Percentiles rank a stretch among this genome's conserved stretches.
These are phyloP conservation scores for Trichoderma breve DNA, from an alignment of 2,329 filamentous ascomycete genomes.

Conservation along the genomic window DNA sequence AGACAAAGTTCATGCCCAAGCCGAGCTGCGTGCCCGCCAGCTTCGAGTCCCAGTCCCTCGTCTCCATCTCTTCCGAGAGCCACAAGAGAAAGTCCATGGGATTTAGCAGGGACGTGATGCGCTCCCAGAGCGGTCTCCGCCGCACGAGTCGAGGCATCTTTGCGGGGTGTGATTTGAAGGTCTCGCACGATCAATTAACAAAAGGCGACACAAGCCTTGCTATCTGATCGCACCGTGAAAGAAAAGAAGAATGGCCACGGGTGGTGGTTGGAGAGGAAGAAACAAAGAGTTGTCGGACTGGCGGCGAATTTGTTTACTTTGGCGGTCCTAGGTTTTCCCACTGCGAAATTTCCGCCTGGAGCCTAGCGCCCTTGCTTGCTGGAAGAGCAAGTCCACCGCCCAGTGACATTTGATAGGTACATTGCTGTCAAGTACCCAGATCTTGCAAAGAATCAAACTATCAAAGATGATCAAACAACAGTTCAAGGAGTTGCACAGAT, in stretches of 20 bases:
- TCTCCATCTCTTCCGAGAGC: conserved; percentile 89
- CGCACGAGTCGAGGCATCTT: conserved; percentile 75
- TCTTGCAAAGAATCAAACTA: neutral
- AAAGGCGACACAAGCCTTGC: neutral
- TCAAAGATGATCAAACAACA: neutral
- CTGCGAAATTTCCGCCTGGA: conserved; percentile 6
- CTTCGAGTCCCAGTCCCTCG: conserved; percentile 85
- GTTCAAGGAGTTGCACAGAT: too few species aligned
- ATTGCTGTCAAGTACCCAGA: neutral
- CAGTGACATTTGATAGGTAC: conserved; percentile 9
- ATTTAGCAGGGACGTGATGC: conserved; percentile 77
- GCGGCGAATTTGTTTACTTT: conserved; percentile 21
- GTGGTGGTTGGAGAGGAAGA: neutral
- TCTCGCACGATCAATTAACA: neutral
- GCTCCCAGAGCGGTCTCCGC: conserved; percentile 73
- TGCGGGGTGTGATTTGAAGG: neutral
- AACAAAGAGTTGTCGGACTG: neutral
- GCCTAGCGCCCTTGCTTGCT: conserved; percentile 3
- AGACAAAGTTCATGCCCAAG: conserved; percentile 71
- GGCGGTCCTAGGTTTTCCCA: neutral
- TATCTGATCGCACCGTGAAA: neutral
- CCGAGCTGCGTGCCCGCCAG: conserved; percentile 74
- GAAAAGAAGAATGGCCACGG: neutral
- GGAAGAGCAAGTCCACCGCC: neutral
- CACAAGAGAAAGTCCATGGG: conserved; percentile 87